Base-by-base conservation (phyloP, 306 rosid species). In the Alnus glutinosa region DNA sequence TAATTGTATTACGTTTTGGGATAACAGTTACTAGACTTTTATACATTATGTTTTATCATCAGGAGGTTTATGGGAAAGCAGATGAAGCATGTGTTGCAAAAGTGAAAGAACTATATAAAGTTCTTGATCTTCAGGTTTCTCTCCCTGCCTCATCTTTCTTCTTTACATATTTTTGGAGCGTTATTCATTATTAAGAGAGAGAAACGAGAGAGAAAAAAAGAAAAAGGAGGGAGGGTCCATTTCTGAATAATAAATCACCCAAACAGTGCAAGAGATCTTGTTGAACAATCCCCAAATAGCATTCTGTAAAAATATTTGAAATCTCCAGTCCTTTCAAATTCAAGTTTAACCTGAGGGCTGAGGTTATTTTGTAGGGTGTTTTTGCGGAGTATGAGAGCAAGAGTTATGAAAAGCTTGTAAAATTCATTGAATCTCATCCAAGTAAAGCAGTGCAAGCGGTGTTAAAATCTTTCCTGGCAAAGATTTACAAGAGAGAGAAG, bases 401-500 rank as follows among this genome's bases (percentile, higher is more conserved):
- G 66, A 95, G 93, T 77, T 91, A 91, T 75, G 79, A 82, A 83
- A 90, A 86, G 78, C 89, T 96, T 66, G 79, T 82, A 28, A 62
- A 80, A 18, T 88, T 89, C 74, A 96, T 93, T 55, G 94, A 96
- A 87, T 87, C 88, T 79, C 97, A 88, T 86, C 89, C 96, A 28
- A 90, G 86, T 73, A 82, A 81, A 72, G 92, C 93, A n/a, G 93
- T 96, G 37, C 97, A 96, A 77, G 94, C 89, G 4, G 94, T 90
- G 70, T 83, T 96, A 87, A 90, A 91, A 82, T 93, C 96, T 13
- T 93, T 93, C 85, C 82, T 96, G 91, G 90, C 85, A 63, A 93
- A 96, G 83, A 93, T 96, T 55, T 93, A 93, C 96, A 91, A 89
- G 89, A 87, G 99, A 85, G 89, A 85, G 85, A 91, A 95, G 76